Evolutionary conservation across 1,139 yeast species (phyloP).

Genomic region (Pichia sp.): DNA sequence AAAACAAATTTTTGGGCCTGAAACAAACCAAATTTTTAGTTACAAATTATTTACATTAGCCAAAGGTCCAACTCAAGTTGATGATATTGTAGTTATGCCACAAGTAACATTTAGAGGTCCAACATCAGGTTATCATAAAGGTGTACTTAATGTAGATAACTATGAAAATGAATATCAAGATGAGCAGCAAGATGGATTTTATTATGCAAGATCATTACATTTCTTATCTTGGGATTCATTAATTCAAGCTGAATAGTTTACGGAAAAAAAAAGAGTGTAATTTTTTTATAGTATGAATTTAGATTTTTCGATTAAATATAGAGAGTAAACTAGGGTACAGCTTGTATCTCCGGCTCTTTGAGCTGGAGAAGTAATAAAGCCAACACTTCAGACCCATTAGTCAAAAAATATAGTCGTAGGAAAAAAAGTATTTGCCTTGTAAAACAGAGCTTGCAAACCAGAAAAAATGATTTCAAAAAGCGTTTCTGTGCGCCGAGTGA

Average conservation of each 20-base stretch:
- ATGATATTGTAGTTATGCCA: constrained; percentile 64
- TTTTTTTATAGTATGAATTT: not conserved
- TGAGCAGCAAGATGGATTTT: constrained; percentile 21
- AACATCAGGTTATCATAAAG: constrained; percentile 13
- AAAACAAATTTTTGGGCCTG: constrained; percentile 25
- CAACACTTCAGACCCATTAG: no score
- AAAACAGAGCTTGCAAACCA: no score
- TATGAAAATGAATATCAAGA: constrained; percentile 24
- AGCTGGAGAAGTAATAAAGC: no score
- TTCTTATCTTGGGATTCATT: constrained; percentile 21
- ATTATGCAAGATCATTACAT: constrained; percentile 26
- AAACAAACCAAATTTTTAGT: constrained; percentile 19
- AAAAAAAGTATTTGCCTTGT: no score
- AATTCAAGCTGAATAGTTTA: not conserved
- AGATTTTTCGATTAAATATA: no score
- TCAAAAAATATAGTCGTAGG: no score
- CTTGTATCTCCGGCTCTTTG: no score
- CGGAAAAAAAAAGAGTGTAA: not conserved
- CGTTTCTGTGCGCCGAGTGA: no score
- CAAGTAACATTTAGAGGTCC: constrained; percentile 25
- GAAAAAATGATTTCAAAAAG: no score
- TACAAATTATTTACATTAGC: constrained; percentile 70
- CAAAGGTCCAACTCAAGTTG: constrained; percentile 58
- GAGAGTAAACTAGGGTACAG: no score
- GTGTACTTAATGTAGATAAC: constrained; percentile 11